Evolutionary conservation across 805 yeast species (phyloP).

Genomic region (Clavispora fructus): DNA sequence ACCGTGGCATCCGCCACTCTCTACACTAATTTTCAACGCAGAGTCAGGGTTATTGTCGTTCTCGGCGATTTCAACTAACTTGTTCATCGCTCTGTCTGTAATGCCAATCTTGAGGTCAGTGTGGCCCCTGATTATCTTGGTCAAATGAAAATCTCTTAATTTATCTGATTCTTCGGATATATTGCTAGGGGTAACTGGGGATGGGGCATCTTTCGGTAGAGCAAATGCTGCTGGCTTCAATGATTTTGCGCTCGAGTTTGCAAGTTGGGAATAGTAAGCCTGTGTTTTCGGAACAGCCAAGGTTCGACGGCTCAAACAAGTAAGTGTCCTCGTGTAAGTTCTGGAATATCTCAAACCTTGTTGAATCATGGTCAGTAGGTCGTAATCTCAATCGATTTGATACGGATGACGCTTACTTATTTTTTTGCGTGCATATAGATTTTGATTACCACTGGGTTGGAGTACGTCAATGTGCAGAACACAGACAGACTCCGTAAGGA

Average conservation of each 20-base stretch:
- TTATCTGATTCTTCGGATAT: constrained; percentile 2
- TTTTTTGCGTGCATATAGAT: neutral
- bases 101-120: constrained; percentile 41
- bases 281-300: neutral
- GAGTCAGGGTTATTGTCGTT: constrained; percentile 53
- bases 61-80: constrained; percentile 46
- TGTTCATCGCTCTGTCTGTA: constrained; percentile 43
- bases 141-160: constrained; percentile 26
- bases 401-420: constrained; percentile 1
- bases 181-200: neutral
- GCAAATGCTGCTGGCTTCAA: constrained; percentile 27
- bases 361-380: neutral
- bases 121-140: constrained; percentile 30
- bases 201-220: constrained; percentile 18
- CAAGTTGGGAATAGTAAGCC: neutral
- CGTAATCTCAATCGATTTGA: neutral
- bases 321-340: neutral
- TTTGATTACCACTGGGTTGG: neutral
- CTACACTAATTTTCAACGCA: constrained; percentile 74
- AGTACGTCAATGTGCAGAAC: no score
- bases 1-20: constrained; percentile 98
- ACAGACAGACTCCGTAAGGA: no score
- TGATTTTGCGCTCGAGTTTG: constrained; percentile 10
- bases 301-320: neutral
- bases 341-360: neutral